Percentiles rank a stretch among this genome's conserved stretches.
Evolutionary conservation across 441 rosid species (phyloP).

Genomic region (Jatropha podagrica): DNA sequence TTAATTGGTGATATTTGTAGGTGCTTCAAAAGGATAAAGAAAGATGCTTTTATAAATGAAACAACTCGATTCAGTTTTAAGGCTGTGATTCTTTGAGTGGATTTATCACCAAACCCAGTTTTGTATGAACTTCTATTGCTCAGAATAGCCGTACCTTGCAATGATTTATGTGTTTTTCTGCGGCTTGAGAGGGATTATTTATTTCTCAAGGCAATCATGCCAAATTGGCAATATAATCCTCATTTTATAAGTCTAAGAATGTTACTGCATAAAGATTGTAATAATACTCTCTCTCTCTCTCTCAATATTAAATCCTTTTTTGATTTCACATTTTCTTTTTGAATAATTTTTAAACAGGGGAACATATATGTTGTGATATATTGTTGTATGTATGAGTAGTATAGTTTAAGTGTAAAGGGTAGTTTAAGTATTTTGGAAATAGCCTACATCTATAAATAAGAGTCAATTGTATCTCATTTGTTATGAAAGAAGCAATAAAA

Average conservation of each 20-base stretch:
- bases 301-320: neutral
- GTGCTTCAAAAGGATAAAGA: neutral
- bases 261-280: neutral
- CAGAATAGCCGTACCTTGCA: neutral
- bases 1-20: neutral
- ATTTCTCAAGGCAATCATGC: neutral
- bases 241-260: neutral
- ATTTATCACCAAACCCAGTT: too few relatives aligned
- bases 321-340: neutral
- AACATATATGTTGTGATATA: too few relatives aligned
- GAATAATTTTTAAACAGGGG: neutral
- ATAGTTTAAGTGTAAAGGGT: too few relatives aligned
- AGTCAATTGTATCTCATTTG: too few relatives aligned
- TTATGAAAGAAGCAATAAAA: too few relatives aligned
- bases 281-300: neutral
- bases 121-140: neutral
- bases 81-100: neutral
- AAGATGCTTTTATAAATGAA: neutral
- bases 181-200: neutral
- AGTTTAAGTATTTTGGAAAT: too few relatives aligned
- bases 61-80: neutral
- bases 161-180: neutral
- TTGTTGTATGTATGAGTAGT: too few relatives aligned
- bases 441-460: too few relatives aligned
- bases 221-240: neutral